Base-by-base conservation (phyloP, 306 rosid genomes). In the Pyrus pyrifolia region DNA sequence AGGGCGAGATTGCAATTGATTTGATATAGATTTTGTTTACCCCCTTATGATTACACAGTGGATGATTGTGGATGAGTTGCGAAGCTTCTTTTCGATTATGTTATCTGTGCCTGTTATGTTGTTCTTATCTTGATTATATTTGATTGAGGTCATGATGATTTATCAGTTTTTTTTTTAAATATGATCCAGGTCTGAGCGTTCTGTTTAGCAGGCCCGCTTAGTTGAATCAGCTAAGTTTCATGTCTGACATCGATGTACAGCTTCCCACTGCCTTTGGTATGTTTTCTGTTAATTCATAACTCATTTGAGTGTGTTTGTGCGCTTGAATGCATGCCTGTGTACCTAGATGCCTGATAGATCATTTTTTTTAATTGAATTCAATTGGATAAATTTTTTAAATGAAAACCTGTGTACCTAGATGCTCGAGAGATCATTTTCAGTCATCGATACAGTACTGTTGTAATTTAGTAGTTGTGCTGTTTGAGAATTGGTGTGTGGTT, bases 231-330 rank as follows among this genome's bases (percentile, higher is more conserved):
- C 81, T 51, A 82, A 90, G 77, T 73, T 90, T 90, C 91, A 90
- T 90, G 96, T 90, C 96, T 90, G 96, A 90, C 73, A 78, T 85
- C 80, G 96, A 90, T 85, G 80, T 35, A 61, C 93, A 86, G 83
- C 82, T 86, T 86, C 96, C 96, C 72, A 80, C 93, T 80, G 70
- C 93, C 89, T 90, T 83, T 60, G 96, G 96, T 90, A 76, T 64
- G 91, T 82, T 76, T 68, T 65, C 31, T 68, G 17, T 38, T 38
- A 38, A 61, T 23, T 33, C 66, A 35, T 13, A 33, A 53, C 18
- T 72, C 52, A 35, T 18, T 57, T 71, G n/a, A 53, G 52, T 33
- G 66, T 63, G 29, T 35, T 12, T 33, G 14, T 4, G 33, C 7
- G 44, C 51, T 57, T 72, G 52, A 6, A 35, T 2, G 15, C 12